phyloP scores from a whole-genome alignment of 179 eudicot species.

The Sideroxylon spinosum region DNA sequence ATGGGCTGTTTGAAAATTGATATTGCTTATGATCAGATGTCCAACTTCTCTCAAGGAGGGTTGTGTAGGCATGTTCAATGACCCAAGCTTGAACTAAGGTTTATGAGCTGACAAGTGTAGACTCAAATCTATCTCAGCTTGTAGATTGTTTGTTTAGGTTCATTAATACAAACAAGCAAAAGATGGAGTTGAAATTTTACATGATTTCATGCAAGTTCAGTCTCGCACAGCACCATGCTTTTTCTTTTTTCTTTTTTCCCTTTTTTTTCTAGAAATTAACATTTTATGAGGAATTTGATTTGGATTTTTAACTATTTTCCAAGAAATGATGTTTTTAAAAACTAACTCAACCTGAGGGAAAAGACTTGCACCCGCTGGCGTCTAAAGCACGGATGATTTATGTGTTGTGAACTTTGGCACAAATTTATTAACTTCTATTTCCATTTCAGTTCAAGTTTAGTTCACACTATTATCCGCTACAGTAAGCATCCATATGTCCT shows the following conservation, averaged over 20 bases:
- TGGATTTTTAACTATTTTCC: background rate
- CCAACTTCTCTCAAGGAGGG: background rate
- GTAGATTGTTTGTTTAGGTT: background rate
- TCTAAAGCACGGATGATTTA: background rate
- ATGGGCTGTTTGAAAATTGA: background rate
- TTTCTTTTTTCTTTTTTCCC: no score
- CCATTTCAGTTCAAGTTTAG: background rate
- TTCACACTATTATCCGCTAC: no score
- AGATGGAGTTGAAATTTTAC: background rate
- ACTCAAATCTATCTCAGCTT: background rate
- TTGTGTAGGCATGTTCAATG: background rate
- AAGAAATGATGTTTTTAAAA: background rate
- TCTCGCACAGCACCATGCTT: no score
- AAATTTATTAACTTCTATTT: background rate
- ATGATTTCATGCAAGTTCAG: no score
- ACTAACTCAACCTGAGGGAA: background rate
- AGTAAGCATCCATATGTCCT: background rate
- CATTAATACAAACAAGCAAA: background rate
- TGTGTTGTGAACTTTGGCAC: background rate
- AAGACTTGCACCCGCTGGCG: no score
- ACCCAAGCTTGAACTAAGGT: background rate
- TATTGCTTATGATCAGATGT: background rate
- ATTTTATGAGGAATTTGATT: no score
- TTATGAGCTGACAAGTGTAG: background rate
- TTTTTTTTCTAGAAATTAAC: no score